Base-by-base conservation (phyloP, 192 early-diverging fungal genomes). In the Lobosporangium transversale region DNA sequence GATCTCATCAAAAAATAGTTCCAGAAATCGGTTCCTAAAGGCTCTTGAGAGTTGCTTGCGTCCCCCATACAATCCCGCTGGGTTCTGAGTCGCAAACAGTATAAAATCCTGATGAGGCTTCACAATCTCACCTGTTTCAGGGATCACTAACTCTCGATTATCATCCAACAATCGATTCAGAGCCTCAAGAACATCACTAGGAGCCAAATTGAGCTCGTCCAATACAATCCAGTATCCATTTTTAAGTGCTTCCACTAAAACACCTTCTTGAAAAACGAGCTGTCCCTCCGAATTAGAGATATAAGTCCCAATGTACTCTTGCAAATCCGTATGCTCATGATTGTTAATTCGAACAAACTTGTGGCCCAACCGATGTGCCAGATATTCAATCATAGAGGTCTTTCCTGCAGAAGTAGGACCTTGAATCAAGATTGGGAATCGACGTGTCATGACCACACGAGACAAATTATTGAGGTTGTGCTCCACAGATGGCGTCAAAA, bases 41-140 rank as follows among this genome's bases (percentile, higher is more conserved):
- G 98, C 98, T 11, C 97, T 86, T 0, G 95, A 97, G 21, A 99
- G 86, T 35, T 91, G 91, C 78, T 99, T 98, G 48, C 98, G 92
- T 11, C 98, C 98, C 56, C 96, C 97, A 78, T 99, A 99, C 27
- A 94, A 81, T 7, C 97, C 97, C n/a, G 98, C 91, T 5, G 98
- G 98, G 78, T 99, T 99, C 79, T 99, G 98, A 21, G 98, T 99
- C 26, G 98, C 98, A 85, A 99, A 99, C 14, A 99, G 87, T 93
- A 94, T 95, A 79, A 99, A 99, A 63, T 94, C 86, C 43, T 92
- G 91, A 60, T 99, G 97, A 33, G 98, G 98, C 18, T 91, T 89
- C 36, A 99, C 90, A 30, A 92, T 75, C 82, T 97, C 93, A 58
- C 96, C 94, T 7, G 96, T 99, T 81, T 99, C 98, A 8, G 96